These are phyloP conservation scores for Puccinia polysora DNA, from an alignment of 1,284 basidiomycete genomes.

Conservation along the genomic window DNA sequence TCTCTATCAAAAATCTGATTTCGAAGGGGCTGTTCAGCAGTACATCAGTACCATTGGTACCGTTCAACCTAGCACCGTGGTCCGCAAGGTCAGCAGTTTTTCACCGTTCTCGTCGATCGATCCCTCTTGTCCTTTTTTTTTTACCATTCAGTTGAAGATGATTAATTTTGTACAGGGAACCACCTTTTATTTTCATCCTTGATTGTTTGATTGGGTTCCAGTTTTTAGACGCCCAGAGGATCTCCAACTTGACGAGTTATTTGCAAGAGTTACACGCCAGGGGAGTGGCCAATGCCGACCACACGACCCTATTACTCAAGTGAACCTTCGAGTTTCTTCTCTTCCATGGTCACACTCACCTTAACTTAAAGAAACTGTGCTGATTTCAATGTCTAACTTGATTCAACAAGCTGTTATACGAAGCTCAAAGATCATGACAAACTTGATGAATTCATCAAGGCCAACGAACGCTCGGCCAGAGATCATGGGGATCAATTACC, in stretches of 20 bases:
- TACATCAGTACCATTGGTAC: slow-evolving; percentile 84
- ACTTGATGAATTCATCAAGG: slow-evolving; percentile 86
- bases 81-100: slow-evolving; percentile 69
- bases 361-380: not conserved
- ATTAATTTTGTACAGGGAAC: no score
- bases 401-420: slow-evolving; percentile 68
- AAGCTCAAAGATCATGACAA: slow-evolving; percentile 86
- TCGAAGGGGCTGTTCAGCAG: slow-evolving; percentile 85
- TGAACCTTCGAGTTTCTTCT: slow-evolving; percentile 2
- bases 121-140: no score
- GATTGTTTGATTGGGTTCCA: slow-evolving; percentile 54
- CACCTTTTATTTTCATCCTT: not conserved
- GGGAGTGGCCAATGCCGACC: slow-evolving; percentile 87
- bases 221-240: slow-evolving; percentile 94
- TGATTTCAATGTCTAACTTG: not conserved
- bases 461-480: slow-evolving; percentile 55
- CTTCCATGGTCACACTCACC: not conserved
- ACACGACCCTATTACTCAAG: slow-evolving; percentile 89
- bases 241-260: slow-evolving; percentile 89
- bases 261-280: slow-evolving; percentile 87
- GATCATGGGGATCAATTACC: slow-evolving; percentile 64
- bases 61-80: slow-evolving; percentile 89
- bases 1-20: slow-evolving; percentile 83
- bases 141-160: no score
- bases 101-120: no score